Conservation (phyloP, 1,284 basidiomycete genomes). For the Veloporphyrellus conicus region DNA sequence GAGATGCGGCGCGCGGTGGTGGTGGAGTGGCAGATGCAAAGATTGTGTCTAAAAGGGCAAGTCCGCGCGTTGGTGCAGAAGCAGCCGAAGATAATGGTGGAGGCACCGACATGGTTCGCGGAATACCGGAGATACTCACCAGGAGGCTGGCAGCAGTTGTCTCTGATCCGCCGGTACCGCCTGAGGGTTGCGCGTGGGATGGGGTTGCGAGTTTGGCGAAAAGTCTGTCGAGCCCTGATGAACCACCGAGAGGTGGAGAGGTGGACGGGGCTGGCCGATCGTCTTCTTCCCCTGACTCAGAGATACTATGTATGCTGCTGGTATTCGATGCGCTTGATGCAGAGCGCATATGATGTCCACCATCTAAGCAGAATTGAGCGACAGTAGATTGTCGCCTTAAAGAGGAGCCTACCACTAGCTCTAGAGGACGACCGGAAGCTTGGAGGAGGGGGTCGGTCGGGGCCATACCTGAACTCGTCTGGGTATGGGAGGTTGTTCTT, state of each 20-base stretch:
- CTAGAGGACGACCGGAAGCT: constrained; percentile 32
- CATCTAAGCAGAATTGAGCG: constrained; percentile 24
- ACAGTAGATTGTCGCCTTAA: background rate
- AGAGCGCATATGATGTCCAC: constrained; percentile 26
- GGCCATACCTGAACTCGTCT: constrained; percentile 63
- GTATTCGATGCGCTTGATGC: constrained; percentile 32
- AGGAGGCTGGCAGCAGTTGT: constrained; percentile 29
- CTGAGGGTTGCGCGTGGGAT: constrained; percentile 15
- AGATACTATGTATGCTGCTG: constrained; percentile 34
- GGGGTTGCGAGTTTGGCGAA: constrained; percentile 49
- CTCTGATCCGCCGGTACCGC: constrained; percentile 23
- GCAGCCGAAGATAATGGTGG: constrained; percentile 23
- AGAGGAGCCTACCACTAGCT: constrained; percentile 26
- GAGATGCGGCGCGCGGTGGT: constrained; percentile 21
- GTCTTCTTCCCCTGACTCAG: constrained; percentile 32
- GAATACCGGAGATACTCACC: constrained; percentile 21
- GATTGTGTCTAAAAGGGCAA: constrained; percentile 47
- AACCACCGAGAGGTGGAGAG: constrained; percentile 14
- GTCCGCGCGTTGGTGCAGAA: constrained; percentile 34
- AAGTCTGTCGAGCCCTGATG: constrained; percentile 59
- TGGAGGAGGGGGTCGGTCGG: constrained; percentile 53
- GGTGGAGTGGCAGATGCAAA: constrained; percentile 46
- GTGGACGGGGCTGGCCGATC: constrained; percentile 11
- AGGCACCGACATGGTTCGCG: constrained; percentile 34
- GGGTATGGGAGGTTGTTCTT: constrained; percentile 63